Base-by-base conservation (phyloP, 2,329 filamentous ascomycete species). In the Lizonia empirigonia region DNA sequence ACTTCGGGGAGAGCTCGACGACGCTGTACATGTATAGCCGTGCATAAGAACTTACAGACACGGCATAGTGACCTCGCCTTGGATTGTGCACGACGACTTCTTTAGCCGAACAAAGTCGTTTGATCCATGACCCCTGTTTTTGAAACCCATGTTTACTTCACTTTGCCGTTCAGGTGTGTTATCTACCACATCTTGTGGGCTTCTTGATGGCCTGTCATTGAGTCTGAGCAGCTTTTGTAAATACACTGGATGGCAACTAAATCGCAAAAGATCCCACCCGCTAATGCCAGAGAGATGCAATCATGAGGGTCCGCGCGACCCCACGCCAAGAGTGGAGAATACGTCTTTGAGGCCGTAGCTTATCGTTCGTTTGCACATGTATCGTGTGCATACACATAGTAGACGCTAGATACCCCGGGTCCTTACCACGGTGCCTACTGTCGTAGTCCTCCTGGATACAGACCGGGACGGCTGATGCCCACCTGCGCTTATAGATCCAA, bases 301-400 rank as follows among this genome's bases (percentile, higher is more conserved):
- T 38, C 49, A 39, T 34, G 34, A 33, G 16, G 13, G 33, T 16
- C 32, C 33, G 33, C 10, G 12, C 29, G 33, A 46, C 32, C 37
- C 33, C 12, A 30, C 16, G 33, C 49, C 42, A 52, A 29, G 22
- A 52, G 37, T 42, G 37, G 42, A 44, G 26, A 52, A 24, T 20
- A 22, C 16, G 23, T 37, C 37, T 27, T 33, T 37, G 16, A 27
- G 15, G 20, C 32, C 20, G 27, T 18, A 29, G 40, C 36, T 44
- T 42, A 27, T 48, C 50, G 47, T 48, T 39, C 53, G 51, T 44
- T 55, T 52, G 52, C 48, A 46, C n/a, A n/a, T n/a, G n/a, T n/a
- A 38, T 45, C 40, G 39, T 22, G 30, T 22, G 30, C 34, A 32
- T 37, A 41, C 33, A 30, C 9, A n/a, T n/a, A 18, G 15, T 26